A percentile compares a stretch with the other conserved stretches of the same genome.
These are phyloP conservation scores for Carpinus fangiana DNA, from an alignment of 306 rosid species.

Conservation along the genomic window DNA sequence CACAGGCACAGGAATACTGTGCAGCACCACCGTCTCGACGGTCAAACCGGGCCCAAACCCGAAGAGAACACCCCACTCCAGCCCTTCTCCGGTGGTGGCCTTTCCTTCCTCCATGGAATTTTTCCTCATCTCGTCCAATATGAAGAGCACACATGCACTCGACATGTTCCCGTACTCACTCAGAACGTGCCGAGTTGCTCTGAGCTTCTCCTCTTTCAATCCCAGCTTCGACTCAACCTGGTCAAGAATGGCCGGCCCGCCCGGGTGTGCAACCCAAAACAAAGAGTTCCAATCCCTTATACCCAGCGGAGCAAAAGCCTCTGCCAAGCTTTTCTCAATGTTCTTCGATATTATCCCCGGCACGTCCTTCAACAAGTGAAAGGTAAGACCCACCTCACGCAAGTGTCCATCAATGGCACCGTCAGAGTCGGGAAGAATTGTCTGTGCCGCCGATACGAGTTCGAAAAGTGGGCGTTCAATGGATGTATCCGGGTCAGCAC, in stretches of 20 bases:
- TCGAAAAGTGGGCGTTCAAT: conserved; percentile 47
- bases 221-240: conserved; percentile 54
- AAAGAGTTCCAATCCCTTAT: conserved; percentile 60
- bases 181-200: conserved; percentile 42
- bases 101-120: conserved; percentile 40
- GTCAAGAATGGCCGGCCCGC: conserved; percentile 64
- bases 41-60: conserved; percentile 68
- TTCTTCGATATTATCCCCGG: conserved; percentile 59
- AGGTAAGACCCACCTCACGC: conserved; percentile 54
- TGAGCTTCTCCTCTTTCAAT: conserved; percentile 44
- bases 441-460: conserved; percentile 47
- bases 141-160: conserved; percentile 53
- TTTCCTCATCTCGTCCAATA: conserved; percentile 52
- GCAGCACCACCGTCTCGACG: conserved; percentile 54
- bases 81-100: conserved; percentile 45
- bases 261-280: conserved; percentile 68
- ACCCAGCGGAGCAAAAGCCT: conserved; percentile 50
- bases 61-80: conserved; percentile 61
- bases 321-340: conserved; percentile 52
- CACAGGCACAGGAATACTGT: conserved; percentile 13
- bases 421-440: conserved; percentile 50
- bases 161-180: conserved; percentile 66
- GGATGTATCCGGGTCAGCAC: conserved; percentile 38
- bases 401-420: conserved; percentile 63
- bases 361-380: conserved; percentile 56